Base-by-base conservation (phyloP, 192 early-diverging fungal genomes). In the Funneliformis mosseae region DNA sequence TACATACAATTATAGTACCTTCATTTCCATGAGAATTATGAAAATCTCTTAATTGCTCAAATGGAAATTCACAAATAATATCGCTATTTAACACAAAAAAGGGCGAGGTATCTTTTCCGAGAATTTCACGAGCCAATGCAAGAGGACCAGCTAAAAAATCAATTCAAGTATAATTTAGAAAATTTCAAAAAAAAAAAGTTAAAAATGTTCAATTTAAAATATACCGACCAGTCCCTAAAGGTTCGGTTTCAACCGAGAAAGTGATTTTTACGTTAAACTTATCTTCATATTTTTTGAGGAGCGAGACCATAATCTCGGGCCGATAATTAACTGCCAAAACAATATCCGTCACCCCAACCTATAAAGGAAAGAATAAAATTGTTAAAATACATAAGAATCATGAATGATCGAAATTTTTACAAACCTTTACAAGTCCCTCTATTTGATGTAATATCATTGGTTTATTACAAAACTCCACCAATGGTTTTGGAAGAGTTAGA, bases 371-470 rank as follows among this genome's bases (percentile, higher is more conserved):
- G 59, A 61, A 80, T 80, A 61, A 68, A 59, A 77, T 18, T 50
- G 42, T 59, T 43, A 75, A 27, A 48, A 45, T 66, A 55, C 28
- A 50, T 12, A 25, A 18, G 39, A 64, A 64, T 21, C 41, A 39
- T 8, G 16, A 66, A 12, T 74, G 72, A 74, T 74, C 12, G n/a
- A 42, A 45, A 45, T 71, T 41, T 23, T 8, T 25, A 71, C 10
- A 71, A 88, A 97, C 97, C 95, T 98, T 94, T 64, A 93, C 96
- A 10, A 99, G 89, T 7, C 94, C 96, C 84, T 98, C 97, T 81
- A 99, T 99, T 88, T 99, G 98, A 87, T 99, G 98, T 77, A 97
- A 90, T 87, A 99, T 97, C 95, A 99, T 98, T 76, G 96, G 97
- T 86, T 91, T 94, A 91, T 99, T 99, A 48, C 95, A 96, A 88